phyloP scores from a whole-genome alignment of 352 stramenopile species.

The Phytophthora palmivora region DNA sequence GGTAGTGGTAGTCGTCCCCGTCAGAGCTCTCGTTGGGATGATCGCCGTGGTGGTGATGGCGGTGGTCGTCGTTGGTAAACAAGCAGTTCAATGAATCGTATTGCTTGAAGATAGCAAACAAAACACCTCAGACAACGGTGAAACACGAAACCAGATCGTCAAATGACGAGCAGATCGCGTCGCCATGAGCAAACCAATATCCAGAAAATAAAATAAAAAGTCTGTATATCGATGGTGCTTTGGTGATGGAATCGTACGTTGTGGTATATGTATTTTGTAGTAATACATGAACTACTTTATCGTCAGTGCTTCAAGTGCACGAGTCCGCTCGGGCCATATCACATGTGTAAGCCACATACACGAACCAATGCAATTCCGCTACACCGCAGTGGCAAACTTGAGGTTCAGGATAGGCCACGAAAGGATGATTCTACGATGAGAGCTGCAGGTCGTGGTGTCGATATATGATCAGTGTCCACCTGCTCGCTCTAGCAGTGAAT shows the following conservation, averaged over 20 bases:
- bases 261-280: too few relatives aligned
- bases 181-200: slow-evolving; percentile 20
- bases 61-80: slow-evolving; percentile 40
- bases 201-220: slow-evolving; percentile 43
- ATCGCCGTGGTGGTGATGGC: slow-evolving; percentile 54
- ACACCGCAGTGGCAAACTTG: too few relatives aligned
- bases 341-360: too few relatives aligned
- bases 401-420: too few relatives aligned
- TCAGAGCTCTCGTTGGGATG: slow-evolving; percentile 73
- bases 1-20: slow-evolving; percentile 57
- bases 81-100: neutral
- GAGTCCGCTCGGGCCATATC: too few relatives aligned
- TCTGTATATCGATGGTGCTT: slow-evolving; percentile 26
- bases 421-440: too few relatives aligned
- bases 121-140: slow-evolving; percentile 5
- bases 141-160: slow-evolving; percentile 14
- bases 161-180: slow-evolving; percentile 27
- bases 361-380: too few relatives aligned
- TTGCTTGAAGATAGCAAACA: slow-evolving; percentile 5
- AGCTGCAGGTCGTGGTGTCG: too few relatives aligned
- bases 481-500: too few relatives aligned
- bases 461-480: too few relatives aligned
- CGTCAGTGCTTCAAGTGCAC: neutral
- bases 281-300: too few relatives aligned
- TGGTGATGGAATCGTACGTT: too few relatives aligned